phyloP scores from a whole-genome alignment of 768 basidiomycete species.

The Hygrophorus russula region DNA sequence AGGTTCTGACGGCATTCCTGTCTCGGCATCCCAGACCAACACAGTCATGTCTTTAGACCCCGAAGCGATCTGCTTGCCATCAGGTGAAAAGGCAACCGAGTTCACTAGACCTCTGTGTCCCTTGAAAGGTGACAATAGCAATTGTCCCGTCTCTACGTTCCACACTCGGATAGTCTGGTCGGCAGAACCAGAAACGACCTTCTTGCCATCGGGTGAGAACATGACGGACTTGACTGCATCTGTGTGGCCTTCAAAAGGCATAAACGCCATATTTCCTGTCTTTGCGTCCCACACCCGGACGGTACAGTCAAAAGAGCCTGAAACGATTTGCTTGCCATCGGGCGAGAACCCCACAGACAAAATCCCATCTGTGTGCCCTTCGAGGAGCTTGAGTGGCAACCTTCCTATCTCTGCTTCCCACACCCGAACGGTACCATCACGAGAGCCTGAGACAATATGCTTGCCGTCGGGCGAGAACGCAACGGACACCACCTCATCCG shows the following conservation, averaged over 20 bases:
- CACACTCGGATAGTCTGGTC: too few species aligned
- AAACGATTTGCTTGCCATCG: constrained; percentile 13
- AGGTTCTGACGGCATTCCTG: neutral
- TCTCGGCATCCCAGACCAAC: constrained; percentile 4
- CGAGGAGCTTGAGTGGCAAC: constrained; percentile 1
- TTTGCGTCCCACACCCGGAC: constrained; percentile 14
- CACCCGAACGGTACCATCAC: constrained; percentile 9
- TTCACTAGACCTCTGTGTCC: constrained; percentile 4
- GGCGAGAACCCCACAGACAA: constrained; percentile 16
- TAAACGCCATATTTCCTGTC: neutral
- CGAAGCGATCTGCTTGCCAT: constrained; percentile 8
- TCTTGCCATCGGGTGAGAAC: constrained; percentile 13
- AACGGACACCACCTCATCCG: neutral
- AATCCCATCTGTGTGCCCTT: constrained; percentile 9
- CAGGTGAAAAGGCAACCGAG: constrained; percentile 12
- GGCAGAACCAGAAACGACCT: too few species aligned
- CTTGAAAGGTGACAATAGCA: constrained; percentile 7
- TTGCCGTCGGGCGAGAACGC: constrained; percentile 12
- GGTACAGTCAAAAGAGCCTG: constrained; percentile 9
- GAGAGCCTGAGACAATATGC: constrained; percentile 10
- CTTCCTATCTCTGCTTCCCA: constrained; percentile 12
- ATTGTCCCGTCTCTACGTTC: neutral
- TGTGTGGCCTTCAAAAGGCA: neutral
- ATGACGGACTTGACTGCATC: constrained; percentile 1
- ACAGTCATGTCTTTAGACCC: constrained; percentile 1